Base-by-base conservation (phyloP, 331 rosid species). In the Malus hybrid region DNA sequence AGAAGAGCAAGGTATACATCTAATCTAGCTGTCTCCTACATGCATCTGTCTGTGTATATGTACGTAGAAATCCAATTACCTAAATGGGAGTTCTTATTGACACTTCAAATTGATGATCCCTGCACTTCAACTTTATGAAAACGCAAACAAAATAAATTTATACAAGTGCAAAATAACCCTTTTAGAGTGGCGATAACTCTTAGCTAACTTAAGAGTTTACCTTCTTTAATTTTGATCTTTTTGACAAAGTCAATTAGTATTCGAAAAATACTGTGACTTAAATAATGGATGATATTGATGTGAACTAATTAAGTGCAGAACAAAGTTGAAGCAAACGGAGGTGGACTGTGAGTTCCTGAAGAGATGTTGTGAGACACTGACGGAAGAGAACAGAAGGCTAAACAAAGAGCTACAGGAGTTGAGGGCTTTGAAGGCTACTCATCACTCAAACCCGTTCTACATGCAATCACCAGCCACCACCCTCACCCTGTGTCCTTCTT, bases 391-490 rank as follows among this genome's bases (percentile, higher is more conserved):
- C 66, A 81, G 90, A 18, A 87, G 92, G 65, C 86, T 91, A 28
- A 88, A 91, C 76, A 91, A 91, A 44, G 96, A 91, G 86, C 88
- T 91, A 33, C 93, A 88, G 68, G 96, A 91, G 80, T 75, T 91
- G 66, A 84, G 96, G 75, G 93, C 93, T 62, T 81, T 91, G 79
- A 91, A 91, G 82, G 73, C 83, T 28, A 12, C 10, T 60, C 29
- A 60, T 60, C 61, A 56, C 24, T 83, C 93, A 16, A 88, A 84
- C 68, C 89, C 96, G 1, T 87, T 87, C 61, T 81, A 82, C 87
- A 88, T 82, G 96, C 96, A 91, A 72, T 84, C 84, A 79, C 96
- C 96, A 13, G 96, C 96, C 13, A 91, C 96, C 0, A 91, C 96
- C 15, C 84, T 91, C 63, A 91, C 96, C 44, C 84, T 91, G 93